phyloP scores from a whole-genome alignment of 352 stramenopile species.

The Elongisporangium prolatum region DNA sequence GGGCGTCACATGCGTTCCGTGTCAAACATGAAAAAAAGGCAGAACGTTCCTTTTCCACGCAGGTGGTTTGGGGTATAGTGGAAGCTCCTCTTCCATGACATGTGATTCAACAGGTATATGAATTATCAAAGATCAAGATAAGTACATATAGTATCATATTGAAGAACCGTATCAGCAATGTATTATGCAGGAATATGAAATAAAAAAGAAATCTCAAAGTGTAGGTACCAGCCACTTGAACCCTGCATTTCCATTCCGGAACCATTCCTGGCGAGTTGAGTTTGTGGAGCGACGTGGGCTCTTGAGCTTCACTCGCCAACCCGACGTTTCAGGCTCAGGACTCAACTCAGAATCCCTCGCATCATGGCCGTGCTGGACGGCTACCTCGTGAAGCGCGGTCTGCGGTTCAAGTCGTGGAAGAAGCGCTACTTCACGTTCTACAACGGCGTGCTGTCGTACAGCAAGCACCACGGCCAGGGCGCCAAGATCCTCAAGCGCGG shows the following conservation, averaged over 20 bases:
- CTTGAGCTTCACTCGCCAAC: background rate
- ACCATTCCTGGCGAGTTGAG: background rate
- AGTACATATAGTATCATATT: background rate
- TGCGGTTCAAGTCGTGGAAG: conserved; percentile 66
- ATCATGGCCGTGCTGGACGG: conserved; percentile 18
- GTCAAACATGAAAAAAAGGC: background rate
- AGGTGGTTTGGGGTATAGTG: background rate
- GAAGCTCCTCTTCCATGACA: background rate
- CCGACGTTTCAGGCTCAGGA: background rate
- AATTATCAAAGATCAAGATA: background rate
- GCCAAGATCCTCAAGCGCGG: conserved; percentile 44
- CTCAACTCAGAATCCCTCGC: background rate
- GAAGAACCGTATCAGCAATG: background rate
- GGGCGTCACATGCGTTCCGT: background rate
- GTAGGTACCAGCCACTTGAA: background rate
- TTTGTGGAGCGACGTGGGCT: background rate
- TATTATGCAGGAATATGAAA: background rate
- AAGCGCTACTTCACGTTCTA: conserved; percentile 63
- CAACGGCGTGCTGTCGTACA: conserved; percentile 54
- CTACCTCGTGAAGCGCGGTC: conserved; percentile 54
- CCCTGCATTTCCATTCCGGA: background rate
- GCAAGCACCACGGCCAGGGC: conserved; percentile 41
- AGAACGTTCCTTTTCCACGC: background rate
- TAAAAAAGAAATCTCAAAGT: background rate
- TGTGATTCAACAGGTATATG: background rate